Percentiles rank a stretch among this genome's conserved stretches.
phyloP scores from a whole-genome alignment of 1,284 basidiomycete species.

The Ustilago trichophora region DNA sequence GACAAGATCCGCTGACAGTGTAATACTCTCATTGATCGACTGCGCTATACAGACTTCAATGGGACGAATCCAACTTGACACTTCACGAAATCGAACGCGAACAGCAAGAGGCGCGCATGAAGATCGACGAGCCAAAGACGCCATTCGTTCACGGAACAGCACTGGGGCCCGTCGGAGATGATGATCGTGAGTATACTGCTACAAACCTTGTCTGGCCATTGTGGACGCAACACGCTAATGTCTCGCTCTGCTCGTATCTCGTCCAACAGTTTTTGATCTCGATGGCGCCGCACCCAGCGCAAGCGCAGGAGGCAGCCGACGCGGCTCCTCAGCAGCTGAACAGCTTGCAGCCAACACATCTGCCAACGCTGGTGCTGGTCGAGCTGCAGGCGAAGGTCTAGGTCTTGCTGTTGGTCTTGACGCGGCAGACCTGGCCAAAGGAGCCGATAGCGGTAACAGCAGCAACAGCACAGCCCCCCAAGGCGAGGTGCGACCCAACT shows the following conservation, averaged over 20 bases:
- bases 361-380: slow-evolving; percentile 55
- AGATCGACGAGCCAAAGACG: slow-evolving; percentile 66
- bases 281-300: slow-evolving; percentile 34
- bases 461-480: neutral
- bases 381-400: slow-evolving; percentile 13
- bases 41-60: slow-evolving; percentile 62
- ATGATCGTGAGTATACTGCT: slow-evolving; percentile 54
- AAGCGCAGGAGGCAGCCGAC: slow-evolving; percentile 11
- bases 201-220: no score
- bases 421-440: slow-evolving; percentile 45
- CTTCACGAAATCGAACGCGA: slow-evolving; percentile 63
- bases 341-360: slow-evolving; percentile 58
- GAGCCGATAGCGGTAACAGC: neutral
- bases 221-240: no score
- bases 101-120: slow-evolving; percentile 62
- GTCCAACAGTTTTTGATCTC: slow-evolving; percentile 53
- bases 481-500: slow-evolving; percentile 7
- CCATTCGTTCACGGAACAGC: slow-evolving; percentile 61
- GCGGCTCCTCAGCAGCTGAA: slow-evolving; percentile 45
- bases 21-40: no score
- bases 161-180: slow-evolving; percentile 55
- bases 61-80: slow-evolving; percentile 65
- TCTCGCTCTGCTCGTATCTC: no score
- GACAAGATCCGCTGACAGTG: no score
- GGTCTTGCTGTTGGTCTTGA: slow-evolving; percentile 51